Base-by-base conservation (phyloP, 768 basidiomycete genomes). In the Hericium rajendrae region DNA sequence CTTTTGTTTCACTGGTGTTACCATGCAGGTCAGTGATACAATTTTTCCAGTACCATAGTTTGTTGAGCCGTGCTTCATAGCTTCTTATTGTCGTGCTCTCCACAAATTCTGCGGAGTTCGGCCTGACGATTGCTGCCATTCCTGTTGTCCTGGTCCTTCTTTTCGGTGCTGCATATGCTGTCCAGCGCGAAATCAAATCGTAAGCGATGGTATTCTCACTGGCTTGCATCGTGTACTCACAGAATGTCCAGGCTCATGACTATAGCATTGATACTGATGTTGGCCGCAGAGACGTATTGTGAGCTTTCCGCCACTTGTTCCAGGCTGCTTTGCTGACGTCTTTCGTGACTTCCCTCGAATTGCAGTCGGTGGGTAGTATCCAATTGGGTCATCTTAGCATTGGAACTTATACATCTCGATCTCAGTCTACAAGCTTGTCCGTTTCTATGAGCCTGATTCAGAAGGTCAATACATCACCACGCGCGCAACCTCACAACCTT, bases 1-100 rank as follows among this genome's bases (percentile, higher is more conserved):
- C 70, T 93, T 93, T 74, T 83, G 80, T 69, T 92, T 93, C 67
- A 77, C 79, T 20, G 91, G 86, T n/a, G 85, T 92, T 24, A 91
- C 90, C 2, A 91, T 91, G 80, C 91, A 93, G 82, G 90, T 81
- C 53, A 51, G 71, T 51, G 24, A 53, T 32, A n/a, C 38, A 43
- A 20, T 39, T 38, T 51, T 10, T 20, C 43, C 38, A 26, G 53
- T 38, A 64, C 51, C 11, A 22, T 8, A 28, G 26, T 18, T 51
- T 22, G 53, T 28, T n/a, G 56, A 41, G 53, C 6, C 6, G 49
- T 48, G 48, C 41, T 57, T 51, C n/a, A 4, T 54, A 92, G 91
- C 82, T 93, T 37, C 80, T 92, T 57, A 92, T 93, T 61, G 70
- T 93, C 22, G 90, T 93, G 12, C 76, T 93, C 20, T 62, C 74